Conservation (phyloP, 495 filamentous ascomycete species). For the Talaromyces thailandensis region DNA sequence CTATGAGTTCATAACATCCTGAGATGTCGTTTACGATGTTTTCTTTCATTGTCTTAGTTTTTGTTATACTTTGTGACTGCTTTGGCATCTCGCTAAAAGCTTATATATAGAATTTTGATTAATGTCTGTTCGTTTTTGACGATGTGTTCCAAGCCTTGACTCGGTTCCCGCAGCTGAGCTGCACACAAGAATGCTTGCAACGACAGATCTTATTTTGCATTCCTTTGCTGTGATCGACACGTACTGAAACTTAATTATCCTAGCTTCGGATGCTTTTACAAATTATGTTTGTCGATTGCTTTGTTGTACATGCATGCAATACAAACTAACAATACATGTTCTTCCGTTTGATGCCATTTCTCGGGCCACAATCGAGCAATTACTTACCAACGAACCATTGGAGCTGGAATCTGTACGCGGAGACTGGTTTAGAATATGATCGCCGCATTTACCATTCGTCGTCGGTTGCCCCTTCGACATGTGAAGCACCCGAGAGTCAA, state of each 20-base stretch:
- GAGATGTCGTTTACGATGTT: constrained; percentile 25
- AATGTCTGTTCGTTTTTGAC: background rate
- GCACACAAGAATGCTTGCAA: background rate
- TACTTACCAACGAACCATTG: background rate
- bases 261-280: background rate
- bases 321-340: background rate
- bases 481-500: background rate
- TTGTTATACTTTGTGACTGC: background rate
- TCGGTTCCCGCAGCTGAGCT: background rate
- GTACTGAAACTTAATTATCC: background rate
- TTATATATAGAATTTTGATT: background rate
- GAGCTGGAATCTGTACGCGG: background rate
- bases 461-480: background rate
- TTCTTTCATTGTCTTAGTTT: background rate
- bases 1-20: constrained; percentile 8
- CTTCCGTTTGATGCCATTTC: background rate
- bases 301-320: background rate
- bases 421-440: background rate
- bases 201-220: background rate
- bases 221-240: background rate
- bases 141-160: background rate
- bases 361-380: background rate
- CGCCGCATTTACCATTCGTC: background rate
- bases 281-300: background rate
- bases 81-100: background rate